These are phyloP conservation scores for Xylaria sp. DNA, from an alignment of 2,329 filamentous ascomycete genomes.

Conservation along the genomic window DNA sequence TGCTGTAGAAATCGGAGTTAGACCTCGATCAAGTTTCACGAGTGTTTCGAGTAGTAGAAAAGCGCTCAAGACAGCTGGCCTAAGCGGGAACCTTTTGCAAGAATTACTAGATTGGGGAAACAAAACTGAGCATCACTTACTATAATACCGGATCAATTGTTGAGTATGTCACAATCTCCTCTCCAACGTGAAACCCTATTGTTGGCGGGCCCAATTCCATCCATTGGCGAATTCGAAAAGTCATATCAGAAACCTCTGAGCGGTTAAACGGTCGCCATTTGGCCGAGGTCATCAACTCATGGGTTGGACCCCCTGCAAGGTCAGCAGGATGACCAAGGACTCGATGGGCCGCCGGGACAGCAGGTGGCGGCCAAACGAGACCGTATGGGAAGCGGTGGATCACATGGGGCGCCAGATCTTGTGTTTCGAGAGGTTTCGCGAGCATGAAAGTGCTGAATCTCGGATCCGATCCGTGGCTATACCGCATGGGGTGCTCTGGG, in stretches of 20 bases:
- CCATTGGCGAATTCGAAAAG: constrained; percentile 82
- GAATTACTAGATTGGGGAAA: background rate
- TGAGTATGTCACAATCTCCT: constrained; percentile 69
- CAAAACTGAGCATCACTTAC: constrained; percentile 20
- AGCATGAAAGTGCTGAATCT: constrained; percentile 76
- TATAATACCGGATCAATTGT: constrained; percentile 81
- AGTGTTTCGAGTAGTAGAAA: background rate
- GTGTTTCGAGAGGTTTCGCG: constrained; percentile 60
- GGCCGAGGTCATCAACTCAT: constrained; percentile 34
- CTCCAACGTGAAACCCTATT: constrained; percentile 61
- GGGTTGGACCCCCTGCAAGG: constrained; percentile 30
- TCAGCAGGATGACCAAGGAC: constrained; percentile 51
- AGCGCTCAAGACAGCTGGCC: background rate
- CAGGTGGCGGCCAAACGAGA: constrained; percentile 79
- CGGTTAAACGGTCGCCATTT: constrained; percentile 54
- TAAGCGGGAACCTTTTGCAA: background rate
- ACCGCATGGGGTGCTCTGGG: constrained; percentile 63
- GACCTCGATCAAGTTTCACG: background rate
- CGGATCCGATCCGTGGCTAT: constrained; percentile 57
- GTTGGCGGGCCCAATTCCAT: constrained; percentile 68
- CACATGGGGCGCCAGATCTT: constrained; percentile 49
- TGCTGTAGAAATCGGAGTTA: constrained; percentile 50
- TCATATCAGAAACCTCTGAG: constrained; percentile 71
- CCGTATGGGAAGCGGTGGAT: constrained; percentile 55
- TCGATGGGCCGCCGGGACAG: constrained; percentile 71